A percentile compares a stretch with the other conserved stretches of the same genome.
Evolutionary conservation across 2,329 filamentous ascomycete species (phyloP).

Genomic region (Fusarium marasasianum): DNA sequence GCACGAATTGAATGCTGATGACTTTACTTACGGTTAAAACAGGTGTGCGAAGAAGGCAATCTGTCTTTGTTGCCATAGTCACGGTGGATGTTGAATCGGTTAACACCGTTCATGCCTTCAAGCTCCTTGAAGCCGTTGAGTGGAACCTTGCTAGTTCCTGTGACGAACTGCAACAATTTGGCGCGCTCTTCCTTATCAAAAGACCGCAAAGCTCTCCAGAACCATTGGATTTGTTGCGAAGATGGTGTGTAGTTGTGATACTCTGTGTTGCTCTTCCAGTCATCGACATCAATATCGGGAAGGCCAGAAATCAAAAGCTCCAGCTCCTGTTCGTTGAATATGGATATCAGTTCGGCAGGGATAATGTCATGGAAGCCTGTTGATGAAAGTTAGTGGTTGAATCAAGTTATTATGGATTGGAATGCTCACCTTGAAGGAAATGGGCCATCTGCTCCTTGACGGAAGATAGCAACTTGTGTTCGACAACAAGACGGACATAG

Average conservation of each 20-base stretch:
- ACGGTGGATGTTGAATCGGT: constrained; percentile 97
- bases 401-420: background rate
- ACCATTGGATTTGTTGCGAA: constrained; percentile 98
- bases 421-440: constrained; percentile 79
- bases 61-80: constrained; percentile 97
- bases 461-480: constrained; percentile 90
- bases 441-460: constrained; percentile 94
- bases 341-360: constrained; percentile 89
- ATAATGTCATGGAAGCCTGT: constrained; percentile 97
- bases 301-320: constrained; percentile 96
- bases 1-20: constrained; percentile 47
- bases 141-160: constrained; percentile 96
- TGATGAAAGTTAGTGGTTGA: background rate
- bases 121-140: constrained; percentile 99
- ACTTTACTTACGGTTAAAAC: constrained; percentile 93
- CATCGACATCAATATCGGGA: constrained; percentile 96
- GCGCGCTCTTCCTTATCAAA: constrained; percentile 99
- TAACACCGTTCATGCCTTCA: constrained; percentile 99
- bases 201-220: constrained; percentile 96
- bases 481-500: constrained; percentile 92
- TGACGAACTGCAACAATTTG: constrained; percentile 97
- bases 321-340: constrained; percentile 98
- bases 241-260: constrained; percentile 97
- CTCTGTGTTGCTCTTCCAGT: constrained; percentile 99
- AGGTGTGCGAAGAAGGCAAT: constrained; percentile 95